Percentiles rank a stretch among this genome's conserved stretches.
phyloP scores from a whole-genome alignment of 345 rosid species.

The Jatropha curcas region DNA sequence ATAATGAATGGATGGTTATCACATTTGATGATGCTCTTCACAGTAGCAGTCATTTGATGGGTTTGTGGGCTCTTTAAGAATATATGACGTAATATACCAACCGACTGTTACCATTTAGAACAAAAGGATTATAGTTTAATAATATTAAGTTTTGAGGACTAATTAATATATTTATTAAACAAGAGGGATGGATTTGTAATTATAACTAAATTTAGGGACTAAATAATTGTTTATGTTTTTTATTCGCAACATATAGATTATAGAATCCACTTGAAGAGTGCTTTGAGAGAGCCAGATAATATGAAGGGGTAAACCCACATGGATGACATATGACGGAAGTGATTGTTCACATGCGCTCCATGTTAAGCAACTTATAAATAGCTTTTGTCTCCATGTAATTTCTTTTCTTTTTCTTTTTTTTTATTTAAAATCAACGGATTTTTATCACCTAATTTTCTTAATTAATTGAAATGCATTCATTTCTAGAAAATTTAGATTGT shows the following conservation, averaged over 20 bases:
- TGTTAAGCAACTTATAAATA: slow-evolving; percentile 20
- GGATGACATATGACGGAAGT: slow-evolving; percentile 28
- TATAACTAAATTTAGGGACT: neutral
- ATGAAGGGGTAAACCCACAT: slow-evolving; percentile 28
- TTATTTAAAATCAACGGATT: too few relatives aligned
- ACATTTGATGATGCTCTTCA: too few relatives aligned
- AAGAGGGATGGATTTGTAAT: neutral
- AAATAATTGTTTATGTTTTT: too few relatives aligned
- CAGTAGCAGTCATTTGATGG: neutral
- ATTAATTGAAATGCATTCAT: too few relatives aligned
- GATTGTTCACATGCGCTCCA: slow-evolving; percentile 29
- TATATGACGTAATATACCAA: slow-evolving; percentile 9
- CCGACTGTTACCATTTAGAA: slow-evolving; percentile 7
- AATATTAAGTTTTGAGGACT: too few relatives aligned
- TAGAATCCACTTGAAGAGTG: slow-evolving; percentile 10
- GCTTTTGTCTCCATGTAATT: slow-evolving; percentile 21
- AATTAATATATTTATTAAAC: neutral
- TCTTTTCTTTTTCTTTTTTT: neutral
- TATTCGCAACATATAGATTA: too few relatives aligned
- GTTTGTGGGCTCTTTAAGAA: slow-evolving; percentile 2
- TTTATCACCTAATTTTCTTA: too few relatives aligned
- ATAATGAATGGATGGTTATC: neutral
- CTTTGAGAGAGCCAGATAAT: slow-evolving; percentile 25
- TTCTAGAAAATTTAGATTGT: too few relatives aligned
- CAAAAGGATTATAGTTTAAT: too few relatives aligned